phyloP scores from a whole-genome alignment of 2,329 filamentous ascomycete species.

The Colletotrichum sp. region DNA sequence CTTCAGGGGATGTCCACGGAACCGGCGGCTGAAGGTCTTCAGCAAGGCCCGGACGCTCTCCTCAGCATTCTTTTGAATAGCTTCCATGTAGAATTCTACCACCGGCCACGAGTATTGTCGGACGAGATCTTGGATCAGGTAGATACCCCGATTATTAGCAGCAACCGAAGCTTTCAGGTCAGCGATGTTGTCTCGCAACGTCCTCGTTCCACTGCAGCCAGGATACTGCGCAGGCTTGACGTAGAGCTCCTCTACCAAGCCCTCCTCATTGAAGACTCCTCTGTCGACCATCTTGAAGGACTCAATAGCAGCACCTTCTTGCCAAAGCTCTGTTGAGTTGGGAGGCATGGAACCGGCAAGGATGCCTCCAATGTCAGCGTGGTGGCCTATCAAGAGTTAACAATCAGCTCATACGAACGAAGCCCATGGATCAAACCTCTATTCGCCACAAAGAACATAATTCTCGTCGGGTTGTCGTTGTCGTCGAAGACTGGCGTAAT shows the following conservation, averaged over 20 bases:
- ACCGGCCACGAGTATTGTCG: neutral
- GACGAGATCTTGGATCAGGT: slow-evolving; percentile 57
- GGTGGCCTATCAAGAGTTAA: slow-evolving; percentile 34
- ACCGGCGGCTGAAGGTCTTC: slow-evolving; percentile 48
- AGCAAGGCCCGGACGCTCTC: slow-evolving; percentile 1
- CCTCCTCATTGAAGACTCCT: slow-evolving; percentile 78
- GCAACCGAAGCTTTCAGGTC: slow-evolving; percentile 78
- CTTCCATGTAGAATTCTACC: slow-evolving; percentile 36
- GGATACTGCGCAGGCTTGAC: slow-evolving; percentile 55
- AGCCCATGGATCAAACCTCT: slow-evolving; percentile 20
- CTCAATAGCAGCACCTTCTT: slow-evolving; percentile 69
- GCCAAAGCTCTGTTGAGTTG: slow-evolving; percentile 67
- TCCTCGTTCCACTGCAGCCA: slow-evolving; percentile 73
- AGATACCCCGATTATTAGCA: slow-evolving; percentile 77
- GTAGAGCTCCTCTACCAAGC: slow-evolving; percentile 63
- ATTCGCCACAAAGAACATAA: neutral
- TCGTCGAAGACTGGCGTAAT: slow-evolving; percentile 41
- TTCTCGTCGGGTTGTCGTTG: slow-evolving; percentile 22
- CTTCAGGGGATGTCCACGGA: slow-evolving; percentile 71
- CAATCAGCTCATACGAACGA: neutral
- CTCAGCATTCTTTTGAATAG: slow-evolving; percentile 11
- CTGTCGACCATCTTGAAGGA: slow-evolving; percentile 76
- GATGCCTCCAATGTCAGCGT: slow-evolving; percentile 70
- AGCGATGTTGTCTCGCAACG: slow-evolving; percentile 74
- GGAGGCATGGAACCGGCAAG: slow-evolving; percentile 85